Base-by-base conservation (phyloP, 2,329 filamentous ascomycete genomes). In the Triangularia setosa region DNA sequence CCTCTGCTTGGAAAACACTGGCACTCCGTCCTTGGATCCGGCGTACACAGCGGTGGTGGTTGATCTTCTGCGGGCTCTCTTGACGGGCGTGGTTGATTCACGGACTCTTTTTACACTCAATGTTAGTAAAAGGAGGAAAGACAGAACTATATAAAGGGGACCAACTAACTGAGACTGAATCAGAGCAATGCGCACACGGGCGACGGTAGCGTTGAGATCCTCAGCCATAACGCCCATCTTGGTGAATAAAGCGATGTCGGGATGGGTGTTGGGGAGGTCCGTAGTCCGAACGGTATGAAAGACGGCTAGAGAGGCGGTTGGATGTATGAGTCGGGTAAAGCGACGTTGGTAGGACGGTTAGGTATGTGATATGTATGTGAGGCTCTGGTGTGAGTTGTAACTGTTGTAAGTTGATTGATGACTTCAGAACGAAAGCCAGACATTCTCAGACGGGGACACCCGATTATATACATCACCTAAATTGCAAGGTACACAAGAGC, bases 171-270 rank as follows among this genome's bases (percentile, higher is more conserved):
- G 74, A 54, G 77, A 78, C 72, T 81, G 79, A 35, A 83, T 72
- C 27, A 81, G 76, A 27, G 80, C 80, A 65, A 84, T 78, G 67
- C 81, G 80, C 65, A 83, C 75, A 60, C 80, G 79, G 63, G 78
- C 75, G 35, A 84, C 71, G 40, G 78, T 74, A 35, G 74, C 70
- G 66, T 79, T 78, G 48, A 83, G 69, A 55, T 75, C 72, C 56
- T 81, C 78, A 23, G 58, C 58, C 44, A 77, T 9, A 21, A 21
- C 40, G 1, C 40, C 74, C 74, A 77, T 78, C 55, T 64, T 71
- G 68, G 44, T 60, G 11, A 60, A 53, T 2, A 25, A 40, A 14
- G 40, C 55, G 58, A 62, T 53, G 40, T 28, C 30, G 35, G 12
- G 25, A 44, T 56, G 25, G 27, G 23, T 18, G 61, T 68, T 73